Base-by-base conservation (phyloP, 164 flowering plant genomes). In the Stephania yunnanensis region DNA sequence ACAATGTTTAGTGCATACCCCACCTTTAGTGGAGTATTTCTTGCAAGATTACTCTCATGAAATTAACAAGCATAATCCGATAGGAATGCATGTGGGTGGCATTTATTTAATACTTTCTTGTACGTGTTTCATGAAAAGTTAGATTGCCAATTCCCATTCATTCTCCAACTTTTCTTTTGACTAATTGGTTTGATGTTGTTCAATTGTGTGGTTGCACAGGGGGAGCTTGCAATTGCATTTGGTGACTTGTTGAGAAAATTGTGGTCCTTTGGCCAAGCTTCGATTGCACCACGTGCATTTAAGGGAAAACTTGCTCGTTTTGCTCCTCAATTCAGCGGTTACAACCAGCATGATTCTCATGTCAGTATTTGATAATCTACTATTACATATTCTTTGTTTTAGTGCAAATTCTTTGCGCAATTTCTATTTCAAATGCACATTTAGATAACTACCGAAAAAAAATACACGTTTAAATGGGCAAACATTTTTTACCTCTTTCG, bases 261-360 rank as follows among this genome's bases (percentile, higher is more conserved):
- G 72, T 96, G 99, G 99, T 91, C 97, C 44, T 86, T 93, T 52
- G 98, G 97, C 22, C 82, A 87, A 74, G 83, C 85, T 46, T 68
- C 99, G 74, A 78, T 96, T 88, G 91, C 94, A 7, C 99, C 99
- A 64, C 99, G 99, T 80, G 83, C 72, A 55, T 96, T 96, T 75
- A 94, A 96, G 86, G 93, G 88, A 77, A 94, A 92, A 82, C 91
- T 96, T 69, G 89, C 93, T 75, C 92, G 93, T 25, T 96, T 94
- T 87, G 99, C 99, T 76, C 97, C 99, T 10, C 98, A 96, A 80
- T 96, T 96, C 81, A 96, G 99, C 83, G 99, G 98, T 22, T 96
- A 91, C 83, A 94, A 90, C 71, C 99, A 96, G 84, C 99, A 94
- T 82, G 99, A 96, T 89, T 94, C 99, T 75, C 98, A 96, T 79